Base-by-base conservation (phyloP, 192 early-diverging fungal genomes). In the Borealophlyctis nickersoniae region DNA sequence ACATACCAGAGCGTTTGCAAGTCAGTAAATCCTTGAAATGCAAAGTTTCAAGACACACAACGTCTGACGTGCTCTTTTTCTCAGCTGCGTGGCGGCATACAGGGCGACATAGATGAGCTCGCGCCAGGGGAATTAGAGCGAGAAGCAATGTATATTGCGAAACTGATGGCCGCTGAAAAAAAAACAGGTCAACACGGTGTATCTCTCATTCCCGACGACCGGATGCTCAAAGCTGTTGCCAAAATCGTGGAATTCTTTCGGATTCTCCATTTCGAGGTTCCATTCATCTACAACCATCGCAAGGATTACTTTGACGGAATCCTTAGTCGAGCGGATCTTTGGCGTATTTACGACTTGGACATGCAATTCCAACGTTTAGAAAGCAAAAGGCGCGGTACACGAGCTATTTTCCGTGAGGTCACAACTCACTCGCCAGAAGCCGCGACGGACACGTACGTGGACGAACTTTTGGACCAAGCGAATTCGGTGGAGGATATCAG, bases 1-100 rank as follows among this genome's bases (percentile, higher is more conserved):
- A 99, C 60, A 77, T 99, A 0, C 96, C 96, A 9, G 96, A 99
- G 69, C 86, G 96, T 52, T 85, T 95, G 70, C 93, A 93, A 63
- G 80, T 93, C n/a, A n/a, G 60, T 31, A 48, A 32, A 51, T 26
- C 2, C 30, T 23, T 60, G 0, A 16, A 53, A 9, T 4, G 29
- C 30, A 69, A 67, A 14, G 56, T 22, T 13, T 65, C 27, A 29
- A 62, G 49, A 52, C 53, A 56, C 23, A n/a, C n/a, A n/a, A n/a
- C n/a, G n/a, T 24, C 5, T 26, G 22, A 56, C 27, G 2, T 1
- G 1, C 11, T 29, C 36, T 58, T 58, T 23, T 24, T 28, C 1
- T 19, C 24, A n/a, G 26, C 16, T 24, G n/a, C n/a, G n/a, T n/a
- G n/a, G n/a, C n/a, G n/a, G n/a, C n/a, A n/a, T n/a, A n/a, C n/a